These are phyloP conservation scores for Coemansia sp. DNA, from an alignment of 192 early-diverging fungal species.

Conservation along the genomic window DNA sequence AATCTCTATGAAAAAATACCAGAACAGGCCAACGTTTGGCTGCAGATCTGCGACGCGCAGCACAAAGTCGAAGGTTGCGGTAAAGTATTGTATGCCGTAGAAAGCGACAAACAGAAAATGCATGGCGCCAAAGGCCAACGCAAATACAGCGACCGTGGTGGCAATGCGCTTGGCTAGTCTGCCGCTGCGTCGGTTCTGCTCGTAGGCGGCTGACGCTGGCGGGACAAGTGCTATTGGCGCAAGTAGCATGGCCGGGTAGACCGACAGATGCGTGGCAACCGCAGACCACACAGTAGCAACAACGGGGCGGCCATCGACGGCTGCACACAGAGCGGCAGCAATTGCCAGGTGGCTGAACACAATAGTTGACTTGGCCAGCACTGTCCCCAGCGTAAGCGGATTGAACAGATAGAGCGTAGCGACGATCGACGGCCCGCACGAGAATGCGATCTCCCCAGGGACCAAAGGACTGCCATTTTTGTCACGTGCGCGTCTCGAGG, in stretches of 20 bases:
- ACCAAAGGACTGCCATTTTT: not conserved
- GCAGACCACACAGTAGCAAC: slow-evolving; percentile 72
- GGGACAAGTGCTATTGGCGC: slow-evolving; percentile 47
- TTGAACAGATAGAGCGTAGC: slow-evolving; percentile 72
- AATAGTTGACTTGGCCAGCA: slow-evolving; percentile 72
- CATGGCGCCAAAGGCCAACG: slow-evolving; percentile 7
- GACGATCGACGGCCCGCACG: slow-evolving; percentile 37
- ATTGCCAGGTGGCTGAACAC: slow-evolving; percentile 75
- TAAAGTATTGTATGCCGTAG: slow-evolving; percentile 33
- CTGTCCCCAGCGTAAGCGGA: slow-evolving; percentile 76
- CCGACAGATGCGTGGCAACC: slow-evolving; percentile 77
- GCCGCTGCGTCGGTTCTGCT: not conserved
- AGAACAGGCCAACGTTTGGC: slow-evolving; percentile 95
- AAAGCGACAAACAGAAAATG: slow-evolving; percentile 25
- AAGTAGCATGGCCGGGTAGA: slow-evolving; percentile 86
- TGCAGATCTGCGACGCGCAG: slow-evolving; percentile 82
- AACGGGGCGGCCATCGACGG: slow-evolving; percentile 51
- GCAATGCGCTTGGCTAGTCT: not conserved
- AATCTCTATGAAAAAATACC: slow-evolving; percentile 99
- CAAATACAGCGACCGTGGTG: slow-evolving; percentile 17
- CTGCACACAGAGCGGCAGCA: slow-evolving; percentile 72
- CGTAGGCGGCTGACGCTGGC: not conserved
- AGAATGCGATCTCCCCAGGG: slow-evolving; percentile 51
- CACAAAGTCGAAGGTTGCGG: slow-evolving; percentile 42
- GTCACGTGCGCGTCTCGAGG: slow-evolving; percentile 24